Percentiles rank a stretch among this genome's conserved stretches.
phyloP scores from a whole-genome alignment of 1,284 basidiomycete genomes.

The Heimioporus punctisporus region DNA sequence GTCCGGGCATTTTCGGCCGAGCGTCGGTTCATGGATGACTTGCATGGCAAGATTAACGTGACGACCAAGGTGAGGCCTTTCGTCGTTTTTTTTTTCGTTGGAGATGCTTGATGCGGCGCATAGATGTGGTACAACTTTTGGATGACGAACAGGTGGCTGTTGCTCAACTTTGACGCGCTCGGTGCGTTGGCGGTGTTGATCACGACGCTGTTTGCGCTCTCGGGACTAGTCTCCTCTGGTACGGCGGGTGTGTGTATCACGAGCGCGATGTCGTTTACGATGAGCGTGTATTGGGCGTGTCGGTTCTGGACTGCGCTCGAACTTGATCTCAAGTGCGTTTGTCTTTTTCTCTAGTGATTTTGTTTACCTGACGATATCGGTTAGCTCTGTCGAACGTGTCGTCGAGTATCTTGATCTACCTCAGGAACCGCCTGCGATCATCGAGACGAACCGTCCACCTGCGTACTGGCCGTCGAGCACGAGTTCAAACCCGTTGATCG shows the following conservation, averaged over 20 bases:
- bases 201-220: constrained; percentile 78
- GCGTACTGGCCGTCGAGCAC: constrained; percentile 89
- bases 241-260: constrained; percentile 88
- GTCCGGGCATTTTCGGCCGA: constrained; percentile 91
- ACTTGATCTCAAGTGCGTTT: constrained; percentile 33
- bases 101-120: constrained; percentile 1
- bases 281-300: constrained; percentile 70
- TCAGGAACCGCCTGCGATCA: constrained; percentile 78
- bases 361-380: not conserved
- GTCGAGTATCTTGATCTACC: constrained; percentile 90
- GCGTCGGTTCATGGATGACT: constrained; percentile 71
- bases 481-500: constrained; percentile 49
- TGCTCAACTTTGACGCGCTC: constrained; percentile 77
- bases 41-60: constrained; percentile 67
- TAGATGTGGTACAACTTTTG: constrained; percentile 79
- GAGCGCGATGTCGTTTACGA: constrained; percentile 66
- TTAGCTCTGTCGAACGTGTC: constrained; percentile 81
- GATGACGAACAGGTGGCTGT: constrained; percentile 83
- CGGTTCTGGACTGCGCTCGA: constrained; percentile 57
- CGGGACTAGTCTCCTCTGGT: constrained; percentile 68
- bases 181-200: constrained; percentile 65
- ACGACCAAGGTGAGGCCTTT: constrained; percentile 58
- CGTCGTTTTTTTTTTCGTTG: not conserved
- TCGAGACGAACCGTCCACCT: constrained; percentile 69
- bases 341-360: not conserved